Percentiles rank a stretch among this genome's conserved stretches.
These are phyloP conservation scores for Diaporthe eres DNA, from an alignment of 2,329 filamentous ascomycete species.

Conservation along the genomic window DNA sequence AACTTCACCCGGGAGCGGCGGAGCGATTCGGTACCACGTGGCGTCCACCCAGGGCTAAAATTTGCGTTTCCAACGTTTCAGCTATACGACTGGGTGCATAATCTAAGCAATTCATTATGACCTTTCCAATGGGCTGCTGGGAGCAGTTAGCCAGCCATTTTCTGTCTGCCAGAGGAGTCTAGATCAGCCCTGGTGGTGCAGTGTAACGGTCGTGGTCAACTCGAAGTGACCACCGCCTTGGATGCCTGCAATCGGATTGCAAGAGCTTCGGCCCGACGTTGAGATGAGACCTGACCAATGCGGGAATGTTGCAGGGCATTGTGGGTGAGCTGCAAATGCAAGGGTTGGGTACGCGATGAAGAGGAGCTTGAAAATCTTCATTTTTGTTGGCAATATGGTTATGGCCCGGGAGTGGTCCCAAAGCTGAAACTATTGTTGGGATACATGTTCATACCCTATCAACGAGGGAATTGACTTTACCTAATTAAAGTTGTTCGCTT, in stretches of 20 bases:
- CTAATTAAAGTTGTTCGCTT: too few relatives aligned
- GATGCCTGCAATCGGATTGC: not conserved
- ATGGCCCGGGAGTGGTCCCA: not conserved
- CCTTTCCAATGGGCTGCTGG: not conserved
- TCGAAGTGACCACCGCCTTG: not conserved
- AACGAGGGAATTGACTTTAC: not conserved
- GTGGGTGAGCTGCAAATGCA: not conserved
- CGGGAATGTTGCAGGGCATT: not conserved
- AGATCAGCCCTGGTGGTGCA: not conserved
- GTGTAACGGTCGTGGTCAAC: too few relatives aligned
- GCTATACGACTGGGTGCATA: not conserved
- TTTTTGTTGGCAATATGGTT: not conserved
- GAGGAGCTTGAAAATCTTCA: not conserved
- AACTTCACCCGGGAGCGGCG: not conserved
- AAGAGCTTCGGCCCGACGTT: not conserved
- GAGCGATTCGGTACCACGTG: not conserved
- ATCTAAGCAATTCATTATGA: not conserved
- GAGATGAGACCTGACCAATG: too few relatives aligned
- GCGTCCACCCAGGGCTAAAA: not conserved
- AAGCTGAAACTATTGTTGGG: not conserved
- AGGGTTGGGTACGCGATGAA: not conserved
- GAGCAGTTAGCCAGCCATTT: too few relatives aligned
- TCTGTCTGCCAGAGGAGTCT: not conserved
- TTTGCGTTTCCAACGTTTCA: not conserved
- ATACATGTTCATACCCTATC: not conserved